phyloP scores from a whole-genome alignment of 2,329 filamentous ascomycete genomes.

The Dryadomyces quercus-mongolicae region DNA sequence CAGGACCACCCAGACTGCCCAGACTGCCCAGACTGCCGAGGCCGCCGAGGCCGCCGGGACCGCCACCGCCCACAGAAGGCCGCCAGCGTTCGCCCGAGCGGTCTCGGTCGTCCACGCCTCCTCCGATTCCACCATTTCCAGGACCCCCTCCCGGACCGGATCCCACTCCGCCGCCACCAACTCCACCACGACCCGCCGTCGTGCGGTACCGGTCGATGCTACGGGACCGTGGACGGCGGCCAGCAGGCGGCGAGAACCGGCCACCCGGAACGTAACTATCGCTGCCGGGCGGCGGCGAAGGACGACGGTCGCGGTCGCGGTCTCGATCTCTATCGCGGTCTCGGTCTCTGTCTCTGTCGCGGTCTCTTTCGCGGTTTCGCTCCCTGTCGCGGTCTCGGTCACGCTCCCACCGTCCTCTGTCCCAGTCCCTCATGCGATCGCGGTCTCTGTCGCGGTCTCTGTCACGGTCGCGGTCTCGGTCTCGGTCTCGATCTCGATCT shows the following conservation, averaged over 20 bases:
- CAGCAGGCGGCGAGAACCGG: conserved; percentile 18
- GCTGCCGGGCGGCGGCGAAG: conserved; percentile 16
- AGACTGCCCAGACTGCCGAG: no score
- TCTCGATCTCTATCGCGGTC: conserved; percentile 16
- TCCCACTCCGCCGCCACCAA: conserved; percentile 9
- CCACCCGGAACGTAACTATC: conserved; percentile 28
- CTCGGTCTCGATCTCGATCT: conserved; percentile 20
- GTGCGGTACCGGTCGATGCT: conserved; percentile 26
- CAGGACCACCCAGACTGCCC: no score
- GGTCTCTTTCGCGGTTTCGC: conserved; percentile 12
- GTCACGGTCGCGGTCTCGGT: conserved; percentile 13
- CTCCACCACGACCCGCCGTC: conserved; percentile 22
- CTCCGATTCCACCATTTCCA: not conserved
- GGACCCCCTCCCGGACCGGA: not conserved
- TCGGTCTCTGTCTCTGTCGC: conserved; percentile 14
- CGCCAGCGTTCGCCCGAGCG: no score
- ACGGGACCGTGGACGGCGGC: conserved; percentile 25
- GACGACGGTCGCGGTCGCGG: conserved; percentile 20
- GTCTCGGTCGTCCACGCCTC: no score
- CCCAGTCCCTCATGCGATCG: no score
- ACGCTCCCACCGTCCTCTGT: no score
- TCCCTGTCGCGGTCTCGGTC: conserved; percentile 15
- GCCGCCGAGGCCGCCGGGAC: not conserved
- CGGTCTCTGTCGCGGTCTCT: conserved; percentile 19
- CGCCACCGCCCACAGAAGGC: no score